Base-by-base conservation (phyloP, 768 basidiomycete species). In the Tricholoma flavovirens region DNA sequence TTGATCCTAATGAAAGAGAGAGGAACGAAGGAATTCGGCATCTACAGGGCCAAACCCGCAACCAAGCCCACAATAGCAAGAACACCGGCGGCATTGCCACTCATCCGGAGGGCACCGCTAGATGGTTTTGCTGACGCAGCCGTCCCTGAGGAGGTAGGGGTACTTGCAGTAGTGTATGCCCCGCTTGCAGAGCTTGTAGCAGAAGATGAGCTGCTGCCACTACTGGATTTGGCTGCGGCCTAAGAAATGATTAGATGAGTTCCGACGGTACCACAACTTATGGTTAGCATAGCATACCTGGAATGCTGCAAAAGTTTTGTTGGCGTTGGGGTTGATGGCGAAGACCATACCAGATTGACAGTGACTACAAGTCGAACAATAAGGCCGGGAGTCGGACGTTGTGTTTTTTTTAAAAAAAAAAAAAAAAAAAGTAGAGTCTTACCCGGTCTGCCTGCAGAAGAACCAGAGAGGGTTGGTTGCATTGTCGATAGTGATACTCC, bases 331-430 rank as follows among this genome's bases (percentile, higher is more conserved):
- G 65, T 84, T 83, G 29, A 84, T 67, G 21, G 82, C 77, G 67
- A 86, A 84, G 48, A 86, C 83, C 83, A 84, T 83, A 60, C 83
- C 83, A 5, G 48, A 24, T 30, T 69, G 56, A 65, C 83, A 86
- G 66, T 83, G 81, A 56, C 71, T 77, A 55, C 40, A 49, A 21
- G 55, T 21, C 8, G 40, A 2, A 51, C 14, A 56, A 56, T n/a
- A 50, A 49, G 2, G 55, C 36, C 40, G 10, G 24, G n/a, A n/a
- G n/a, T n/a, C n/a, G n/a, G n/a, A n/a, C n/a, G n/a, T n/a, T n/a
- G n/a, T n/a, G n/a, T n/a, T n/a, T n/a, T n/a, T n/a, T n/a, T n/a
- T n/a, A n/a, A n/a, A n/a, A n/a, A n/a, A n/a, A n/a, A n/a, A n/a
- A n/a, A n/a, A n/a, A n/a, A n/a, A 30, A 26, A 53, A 38, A 15